These are phyloP conservation scores for Phytophthora parvispora DNA, from an alignment of 352 stramenopile genomes.

Conservation along the genomic window DNA sequence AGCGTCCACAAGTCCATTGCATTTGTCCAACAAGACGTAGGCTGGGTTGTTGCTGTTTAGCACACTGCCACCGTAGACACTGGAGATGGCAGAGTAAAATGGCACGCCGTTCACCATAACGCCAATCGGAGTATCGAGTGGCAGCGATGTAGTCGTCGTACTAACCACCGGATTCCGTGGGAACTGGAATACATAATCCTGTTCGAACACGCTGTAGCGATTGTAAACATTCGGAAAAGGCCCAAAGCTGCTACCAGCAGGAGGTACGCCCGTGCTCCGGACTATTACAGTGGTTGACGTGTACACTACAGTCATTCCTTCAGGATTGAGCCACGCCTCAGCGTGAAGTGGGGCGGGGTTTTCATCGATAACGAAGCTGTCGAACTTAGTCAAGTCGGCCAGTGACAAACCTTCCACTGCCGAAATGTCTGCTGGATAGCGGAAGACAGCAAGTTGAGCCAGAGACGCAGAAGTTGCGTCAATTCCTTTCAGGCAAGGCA, in stretches of 20 bases:
- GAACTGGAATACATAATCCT: constrained; percentile 79
- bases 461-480: constrained; percentile 20
- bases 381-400: constrained; percentile 52
- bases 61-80: constrained; percentile 51
- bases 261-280: constrained; percentile 64
- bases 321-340: constrained; percentile 66
- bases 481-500: constrained; percentile 70
- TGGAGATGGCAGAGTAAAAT: constrained; percentile 59
- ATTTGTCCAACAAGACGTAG: constrained; percentile 71
- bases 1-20: constrained; percentile 70
- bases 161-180: constrained; percentile 49
- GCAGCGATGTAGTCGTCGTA: constrained; percentile 36
- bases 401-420: constrained; percentile 62
- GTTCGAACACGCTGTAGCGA: constrained; percentile 42
- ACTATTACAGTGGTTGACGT: constrained; percentile 65
- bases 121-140: constrained; percentile 55
- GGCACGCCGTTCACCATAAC: constrained; percentile 84
- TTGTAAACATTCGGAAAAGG: constrained; percentile 83
- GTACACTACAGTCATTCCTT: constrained; percentile 56
- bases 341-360: constrained; percentile 31
- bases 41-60: constrained; percentile 46
- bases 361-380: constrained; percentile 67
- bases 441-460: constrained; percentile 52
- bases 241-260: constrained; percentile 49
- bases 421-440: constrained; percentile 53